Percentiles rank a stretch among this genome's conserved stretches.
Conservation (phyloP, 768 basidiomycete species). For the Russula virescens region DNA sequence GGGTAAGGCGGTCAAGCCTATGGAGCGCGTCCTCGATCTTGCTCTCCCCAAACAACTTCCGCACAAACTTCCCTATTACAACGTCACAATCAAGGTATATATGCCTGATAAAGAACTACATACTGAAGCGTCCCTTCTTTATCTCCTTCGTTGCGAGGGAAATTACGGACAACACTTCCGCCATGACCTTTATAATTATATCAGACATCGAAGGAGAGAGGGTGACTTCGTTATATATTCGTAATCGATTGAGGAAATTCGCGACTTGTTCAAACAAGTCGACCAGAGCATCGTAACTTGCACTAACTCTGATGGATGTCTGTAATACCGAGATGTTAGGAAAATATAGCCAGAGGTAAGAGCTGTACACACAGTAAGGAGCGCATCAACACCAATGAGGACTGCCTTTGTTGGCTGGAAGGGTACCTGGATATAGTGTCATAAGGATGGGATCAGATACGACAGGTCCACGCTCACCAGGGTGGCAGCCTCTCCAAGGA, state of each 20-base stretch:
- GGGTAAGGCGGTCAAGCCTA: background rate
- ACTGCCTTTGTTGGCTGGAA: background rate
- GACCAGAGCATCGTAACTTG: background rate
- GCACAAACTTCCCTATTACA: background rate
- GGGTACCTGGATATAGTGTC: background rate
- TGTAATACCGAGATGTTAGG: background rate
- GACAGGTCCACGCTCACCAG: background rate
- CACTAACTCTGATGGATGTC: background rate
- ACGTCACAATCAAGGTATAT: background rate
- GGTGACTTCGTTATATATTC: background rate
- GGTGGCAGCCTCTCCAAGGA: background rate
- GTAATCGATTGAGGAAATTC: background rate
- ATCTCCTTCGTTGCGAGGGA: slow-evolving; percentile 2
- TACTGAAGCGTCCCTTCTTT: background rate
- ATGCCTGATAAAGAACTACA: too few relatives aligned
- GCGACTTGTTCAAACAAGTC: background rate
- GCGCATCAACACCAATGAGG: background rate
- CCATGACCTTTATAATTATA: background rate
- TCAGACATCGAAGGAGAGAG: background rate
- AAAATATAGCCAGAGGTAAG: too few relatives aligned
- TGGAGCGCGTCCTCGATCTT: background rate
- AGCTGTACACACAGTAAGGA: background rate
- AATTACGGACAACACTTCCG: background rate
- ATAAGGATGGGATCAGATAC: background rate
- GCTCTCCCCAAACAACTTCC: background rate